Base-by-base conservation (phyloP, 768 basidiomycete species). In the Xanthoconium purpureum region DNA sequence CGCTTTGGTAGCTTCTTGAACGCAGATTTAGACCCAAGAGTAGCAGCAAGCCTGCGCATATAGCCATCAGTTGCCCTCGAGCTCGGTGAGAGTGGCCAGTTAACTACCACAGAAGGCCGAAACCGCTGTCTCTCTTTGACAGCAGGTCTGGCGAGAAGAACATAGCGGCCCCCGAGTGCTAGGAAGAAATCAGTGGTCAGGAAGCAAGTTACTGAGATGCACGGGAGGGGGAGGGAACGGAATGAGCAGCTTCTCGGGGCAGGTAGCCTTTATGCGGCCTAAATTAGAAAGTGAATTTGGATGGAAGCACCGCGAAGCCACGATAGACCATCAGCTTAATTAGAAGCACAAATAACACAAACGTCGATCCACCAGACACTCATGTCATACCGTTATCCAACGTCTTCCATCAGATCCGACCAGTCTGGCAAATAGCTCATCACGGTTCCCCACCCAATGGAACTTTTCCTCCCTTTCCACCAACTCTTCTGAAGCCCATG, bases 141-240 rank as follows among this genome's bases (percentile, higher is more conserved):
- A 96, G 76, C 5, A 95, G 73, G 49, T 94, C 92, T 8, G 87
- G 77, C 42, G 90, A 83, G 71, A 92, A 96, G 77, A 96, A 96
- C 93, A 96, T 93, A 13, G 45, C 32, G 45, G 35, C 20, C 29
- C 14, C 3, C 20, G 39, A 44, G 11, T 24, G 33, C 50, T 45
- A 15, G 40, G 44, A 47, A 39, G 37, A 38, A 28, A 39, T 55
- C 37, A 59, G 39, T 37, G 39, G 15, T 38, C 5, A 37, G 38
- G 24, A 29, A 38, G 35, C 45, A 52, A 51, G 39, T 38, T 55
- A 38, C n/a, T 30, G 32, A 47, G 42, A 59, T 56, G n/a, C 57
- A 48, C 50, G 36, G 43, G 30, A 54, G 50, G 33, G 32, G 35
- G 32, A 32, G 4, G 17, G 29, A 18, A n/a, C 1, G 12, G 15